Conservation (phyloP, 1,139 yeast genomes). For the Protomyces inundatus region DNA sequence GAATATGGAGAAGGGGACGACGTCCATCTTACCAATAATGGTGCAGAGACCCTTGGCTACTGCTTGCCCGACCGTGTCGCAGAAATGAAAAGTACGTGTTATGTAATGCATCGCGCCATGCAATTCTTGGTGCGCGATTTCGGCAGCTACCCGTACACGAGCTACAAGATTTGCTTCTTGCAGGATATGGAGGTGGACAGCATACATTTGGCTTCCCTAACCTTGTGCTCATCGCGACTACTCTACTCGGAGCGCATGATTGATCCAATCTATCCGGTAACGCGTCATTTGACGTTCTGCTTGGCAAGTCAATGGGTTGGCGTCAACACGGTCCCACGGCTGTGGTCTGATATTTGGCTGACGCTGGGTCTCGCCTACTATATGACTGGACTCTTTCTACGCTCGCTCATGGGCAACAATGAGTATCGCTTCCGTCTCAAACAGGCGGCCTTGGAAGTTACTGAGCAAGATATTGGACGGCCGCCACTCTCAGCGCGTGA, state of each 20-base stretch:
- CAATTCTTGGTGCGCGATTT: constrained; percentile 81
- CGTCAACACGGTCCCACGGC: constrained; percentile 76
- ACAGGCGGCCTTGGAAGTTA: constrained; percentile 57
- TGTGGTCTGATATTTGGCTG: constrained; percentile 85
- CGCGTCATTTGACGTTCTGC: constrained; percentile 63
- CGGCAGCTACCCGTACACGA: constrained; percentile 87
- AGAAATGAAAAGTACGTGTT: constrained; percentile 67
- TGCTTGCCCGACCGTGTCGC: constrained; percentile 54
- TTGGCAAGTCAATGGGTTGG: constrained; percentile 93
- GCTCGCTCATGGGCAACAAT: constrained; percentile 72
- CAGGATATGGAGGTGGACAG: constrained; percentile 50
- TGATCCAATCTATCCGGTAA: constrained; percentile 70
- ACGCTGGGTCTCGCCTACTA: constrained; percentile 77
- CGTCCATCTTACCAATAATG: constrained; percentile 42
- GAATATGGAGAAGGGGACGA: constrained; percentile 41
- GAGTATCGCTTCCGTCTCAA: constrained; percentile 71
- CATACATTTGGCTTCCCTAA: constrained; percentile 68
- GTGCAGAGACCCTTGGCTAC: constrained; percentile 50
- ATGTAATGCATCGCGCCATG: constrained; percentile 69
- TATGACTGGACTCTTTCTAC: constrained; percentile 71
- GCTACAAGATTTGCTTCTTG: constrained; percentile 72
- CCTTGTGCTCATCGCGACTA: constrained; percentile 58
- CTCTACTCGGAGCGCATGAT: constrained; percentile 72
- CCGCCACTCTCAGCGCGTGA: constrained; percentile 72
- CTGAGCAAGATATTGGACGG: constrained; percentile 70